phyloP scores from a whole-genome alignment of 768 basidiomycete species.

The Phanerochaete carnosa region DNA sequence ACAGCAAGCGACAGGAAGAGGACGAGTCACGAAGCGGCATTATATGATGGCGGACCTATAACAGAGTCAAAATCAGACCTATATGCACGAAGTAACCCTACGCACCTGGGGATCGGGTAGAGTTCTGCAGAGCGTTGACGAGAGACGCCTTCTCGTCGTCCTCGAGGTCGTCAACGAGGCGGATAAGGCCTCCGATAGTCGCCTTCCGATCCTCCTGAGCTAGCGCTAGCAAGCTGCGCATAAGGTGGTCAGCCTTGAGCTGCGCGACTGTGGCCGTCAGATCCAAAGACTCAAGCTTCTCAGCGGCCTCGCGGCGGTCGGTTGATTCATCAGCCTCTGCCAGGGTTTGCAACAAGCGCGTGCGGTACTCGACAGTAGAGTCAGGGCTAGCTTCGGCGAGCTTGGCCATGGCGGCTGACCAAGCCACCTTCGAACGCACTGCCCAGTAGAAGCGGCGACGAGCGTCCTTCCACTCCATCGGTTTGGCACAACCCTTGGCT shows the following conservation, averaged over 20 bases:
- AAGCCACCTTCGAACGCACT: conserved; percentile 76
- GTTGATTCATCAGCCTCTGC: conserved; percentile 50
- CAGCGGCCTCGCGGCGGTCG: conserved; percentile 55
- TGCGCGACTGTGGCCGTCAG: conserved; percentile 57
- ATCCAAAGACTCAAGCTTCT: conserved; percentile 69
- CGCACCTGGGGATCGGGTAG: conserved; percentile 55
- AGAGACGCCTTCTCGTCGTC: conserved; percentile 69
- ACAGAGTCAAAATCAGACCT: not conserved
- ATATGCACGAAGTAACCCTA: not conserved
- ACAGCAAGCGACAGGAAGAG: not conserved
- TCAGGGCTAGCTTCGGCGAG: conserved; percentile 73
- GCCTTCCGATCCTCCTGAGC: conserved; percentile 76
- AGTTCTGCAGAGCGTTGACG: conserved; percentile 56
- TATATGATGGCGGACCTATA: conserved; percentile 4
- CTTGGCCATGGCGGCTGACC: conserved; percentile 57
- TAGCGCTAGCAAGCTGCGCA: conserved; percentile 61
- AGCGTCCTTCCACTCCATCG: conserved; percentile 84
- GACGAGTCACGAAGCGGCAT: not conserved
- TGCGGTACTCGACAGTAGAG: conserved; percentile 63
- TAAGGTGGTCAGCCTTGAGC: conserved; percentile 66
- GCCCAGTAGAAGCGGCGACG: conserved; percentile 94
- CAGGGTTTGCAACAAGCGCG: conserved; percentile 59
- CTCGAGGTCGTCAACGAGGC: conserved; percentile 68
- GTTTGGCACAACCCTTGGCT: conserved; percentile 91
- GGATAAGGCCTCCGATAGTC: conserved; percentile 68